These are phyloP conservation scores for Aspergillus conjunctus DNA, from an alignment of 495 filamentous ascomycete species.

Conservation along the genomic window DNA sequence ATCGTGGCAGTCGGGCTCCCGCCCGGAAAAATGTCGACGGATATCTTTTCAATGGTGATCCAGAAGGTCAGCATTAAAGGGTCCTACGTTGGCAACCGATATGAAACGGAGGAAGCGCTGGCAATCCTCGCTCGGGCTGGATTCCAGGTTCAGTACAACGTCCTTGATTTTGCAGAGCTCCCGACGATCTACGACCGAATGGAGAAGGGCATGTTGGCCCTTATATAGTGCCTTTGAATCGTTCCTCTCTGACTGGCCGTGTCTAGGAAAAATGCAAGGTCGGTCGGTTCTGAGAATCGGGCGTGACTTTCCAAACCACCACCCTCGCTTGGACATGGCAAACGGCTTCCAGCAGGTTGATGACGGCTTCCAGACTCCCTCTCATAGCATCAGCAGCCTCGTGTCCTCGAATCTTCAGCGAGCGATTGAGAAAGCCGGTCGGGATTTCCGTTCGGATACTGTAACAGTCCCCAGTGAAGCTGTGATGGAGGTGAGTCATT, in stretches of 20 bases:
- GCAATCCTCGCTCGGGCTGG: slow-evolving; percentile 3
- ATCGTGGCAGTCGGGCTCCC: slow-evolving; percentile 14
- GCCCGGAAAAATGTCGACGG: slow-evolving; percentile 3
- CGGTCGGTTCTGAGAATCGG: slow-evolving; percentile 15
- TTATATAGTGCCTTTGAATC: no score
- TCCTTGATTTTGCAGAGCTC: slow-evolving; percentile 15
- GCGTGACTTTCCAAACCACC: no score
- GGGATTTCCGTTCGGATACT: slow-evolving; percentile 53
- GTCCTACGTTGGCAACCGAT: slow-evolving; percentile 17
- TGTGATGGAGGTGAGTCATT: slow-evolving; percentile 38
- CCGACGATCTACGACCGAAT: slow-evolving; percentile 1
- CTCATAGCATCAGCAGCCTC: not conserved
- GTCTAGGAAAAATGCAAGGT: slow-evolving; percentile 10
- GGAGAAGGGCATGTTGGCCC: slow-evolving; percentile 16
- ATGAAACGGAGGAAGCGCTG: slow-evolving; percentile 18
- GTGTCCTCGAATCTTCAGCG: not conserved
- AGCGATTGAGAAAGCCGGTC: slow-evolving; percentile 12
- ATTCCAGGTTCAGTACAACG: slow-evolving; percentile 4
- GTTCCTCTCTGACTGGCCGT: not conserved
- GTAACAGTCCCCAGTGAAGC: slow-evolving; percentile 73
- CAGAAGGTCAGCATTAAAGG: slow-evolving; percentile 17
- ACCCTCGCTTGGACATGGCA: no score
- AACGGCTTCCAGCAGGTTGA: no score
- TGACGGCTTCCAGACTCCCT: no score
- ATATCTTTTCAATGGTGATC: slow-evolving; percentile 14